Evolutionary conservation across 2,329 filamentous ascomycete species (phyloP), one percentile per base, ranked within the genome.

Genomic region (Akanthomyces muscarius): DNA sequence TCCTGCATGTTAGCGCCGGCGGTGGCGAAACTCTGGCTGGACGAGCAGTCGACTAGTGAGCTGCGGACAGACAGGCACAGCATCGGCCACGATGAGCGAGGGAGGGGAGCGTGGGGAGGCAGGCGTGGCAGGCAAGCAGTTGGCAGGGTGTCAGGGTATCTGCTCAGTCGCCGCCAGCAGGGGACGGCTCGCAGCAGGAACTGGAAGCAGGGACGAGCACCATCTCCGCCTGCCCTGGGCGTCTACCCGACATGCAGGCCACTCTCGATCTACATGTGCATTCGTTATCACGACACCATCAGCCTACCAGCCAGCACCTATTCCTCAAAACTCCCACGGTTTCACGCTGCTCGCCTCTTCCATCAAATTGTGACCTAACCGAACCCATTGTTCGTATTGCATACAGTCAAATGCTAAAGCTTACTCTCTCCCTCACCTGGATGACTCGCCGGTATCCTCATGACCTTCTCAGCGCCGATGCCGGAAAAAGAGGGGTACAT

Each of bases 11-110:
- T 60, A 60, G 48, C 23, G 36, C 25, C 48, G 47, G 48, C 18
- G 47, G 57, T 60, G 57, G 57, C 57, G 57, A 60, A 58, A 60
- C 57, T 44, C 36, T 44, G 38, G 57, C 48, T 44, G 21, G 18
- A 30, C 38, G 21, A 45, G 57, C n/a, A 57, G 6, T 28, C 5
- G 30, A 14, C 50, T 52, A 30, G n/a, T 33, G 8, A 7, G 13
- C 21, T 25, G 23, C 5, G 16, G 50, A 52, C 23, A 55, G 50
- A 52, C 23, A 55, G 30, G 38, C 21, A n/a, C 23, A 25, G 25
- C 23, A 25, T 25, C 45, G 21, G 45, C 45, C 23, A 41, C 13
- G 3, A 10, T 10, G 14, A 41, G 14, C 14, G 38, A 41, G 38
- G 13, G 38, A 41, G 38, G 28, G 4, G 28, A 6, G 28, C 4